Base-by-base conservation (phyloP, 1,284 basidiomycete genomes). In the Ceratobasidium sp. region DNA sequence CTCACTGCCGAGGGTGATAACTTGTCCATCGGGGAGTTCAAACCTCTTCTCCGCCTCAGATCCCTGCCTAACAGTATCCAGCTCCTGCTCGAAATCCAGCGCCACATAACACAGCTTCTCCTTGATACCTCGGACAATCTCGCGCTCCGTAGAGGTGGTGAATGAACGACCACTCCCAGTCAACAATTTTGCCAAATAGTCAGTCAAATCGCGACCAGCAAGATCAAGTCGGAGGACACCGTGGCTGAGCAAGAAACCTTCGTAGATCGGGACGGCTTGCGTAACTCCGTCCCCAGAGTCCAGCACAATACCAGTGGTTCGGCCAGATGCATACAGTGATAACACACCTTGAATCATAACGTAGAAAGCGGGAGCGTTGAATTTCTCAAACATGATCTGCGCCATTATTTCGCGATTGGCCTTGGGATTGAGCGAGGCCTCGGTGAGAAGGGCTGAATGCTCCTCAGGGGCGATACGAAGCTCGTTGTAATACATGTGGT, bases 61-160 rank as follows among this genome's bases (percentile, higher is more conserved):
- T 96, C 31, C 94, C 96, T 84, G 96, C 86, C 95, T 93, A 80
- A 98, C 88, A n/a, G n/a, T n/a, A n/a, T n/a, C n/a, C n/a, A n/a
- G n/a, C 87, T 98, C 96, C 86, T 97, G 93, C 85, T 97, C 95
- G 82, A 97, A 98, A 87, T 98, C 96, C 79, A 97, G 90, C 50
- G 96, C 96, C 80, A 98, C 95, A 85, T 98, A 98, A 87, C 96
- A 97, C 66, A 98, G 91, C 88, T 97, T 97, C 89, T 98, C 96
- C 89, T 98, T 98, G 89, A 98, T 97, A 84, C 98, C 96, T 81
- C 96, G 91, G 81, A 98, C 96, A 77, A 98, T 96, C 90, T 97
- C 96, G 82, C 93, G 91, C 87, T 97, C 95, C 76, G 95, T 95
- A 24, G 94, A 93, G 79, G 93, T 98, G 81, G 93, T 96, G 91